Evolutionary conservation across 352 stramenopile genomes (phyloP).

Genomic region (Pythium plurisporium): DNA sequence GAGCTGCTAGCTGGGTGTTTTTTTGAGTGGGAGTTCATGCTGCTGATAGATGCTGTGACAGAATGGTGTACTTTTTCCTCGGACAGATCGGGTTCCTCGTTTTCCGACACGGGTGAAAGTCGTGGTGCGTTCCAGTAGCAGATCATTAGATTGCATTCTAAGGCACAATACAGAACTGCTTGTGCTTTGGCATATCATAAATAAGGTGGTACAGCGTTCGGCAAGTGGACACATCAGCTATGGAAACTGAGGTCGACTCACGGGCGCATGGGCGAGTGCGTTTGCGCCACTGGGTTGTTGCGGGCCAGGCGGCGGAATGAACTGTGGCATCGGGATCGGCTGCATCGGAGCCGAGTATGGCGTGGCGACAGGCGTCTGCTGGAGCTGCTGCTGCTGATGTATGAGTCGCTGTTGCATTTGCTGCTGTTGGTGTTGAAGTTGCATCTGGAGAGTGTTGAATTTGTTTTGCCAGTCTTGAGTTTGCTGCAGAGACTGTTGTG

Average conservation of each 20-base stretch:
- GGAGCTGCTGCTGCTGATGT: conserved; percentile 25
- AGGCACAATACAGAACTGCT: not conserved
- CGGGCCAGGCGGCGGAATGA: not conserved
- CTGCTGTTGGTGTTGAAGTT: conserved; percentile 15
- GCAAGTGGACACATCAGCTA: not conserved
- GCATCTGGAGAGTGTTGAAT: conserved; percentile 7
- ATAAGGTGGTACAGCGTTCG: not conserved
- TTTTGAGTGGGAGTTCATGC: not conserved
- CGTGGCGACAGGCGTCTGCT: conserved; percentile 19
- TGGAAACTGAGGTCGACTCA: not conserved
- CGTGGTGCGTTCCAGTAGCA: no score
- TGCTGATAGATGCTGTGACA: conserved; percentile 15
- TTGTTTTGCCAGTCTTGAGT: conserved; percentile 23
- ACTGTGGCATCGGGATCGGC: not conserved
- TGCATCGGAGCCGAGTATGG: not conserved
- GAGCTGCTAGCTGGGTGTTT: conserved; percentile 7
- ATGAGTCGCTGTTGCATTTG: conserved; percentile 15
- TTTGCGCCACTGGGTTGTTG: not conserved
- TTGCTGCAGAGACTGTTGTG: conserved; percentile 16
- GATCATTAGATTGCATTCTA: no score
- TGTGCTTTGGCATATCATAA: conserved; percentile 5
- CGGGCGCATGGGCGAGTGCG: not conserved
- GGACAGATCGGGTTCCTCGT: conserved; percentile 79
- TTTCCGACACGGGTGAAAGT: conserved; percentile 52
- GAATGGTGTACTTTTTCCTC: conserved; percentile 82